A percentile compares a stretch with the other conserved stretches of the same genome.
These are phyloP conservation scores for Torulaspora quercuum DNA, from an alignment of 805 yeast genomes.

Conservation along the genomic window DNA sequence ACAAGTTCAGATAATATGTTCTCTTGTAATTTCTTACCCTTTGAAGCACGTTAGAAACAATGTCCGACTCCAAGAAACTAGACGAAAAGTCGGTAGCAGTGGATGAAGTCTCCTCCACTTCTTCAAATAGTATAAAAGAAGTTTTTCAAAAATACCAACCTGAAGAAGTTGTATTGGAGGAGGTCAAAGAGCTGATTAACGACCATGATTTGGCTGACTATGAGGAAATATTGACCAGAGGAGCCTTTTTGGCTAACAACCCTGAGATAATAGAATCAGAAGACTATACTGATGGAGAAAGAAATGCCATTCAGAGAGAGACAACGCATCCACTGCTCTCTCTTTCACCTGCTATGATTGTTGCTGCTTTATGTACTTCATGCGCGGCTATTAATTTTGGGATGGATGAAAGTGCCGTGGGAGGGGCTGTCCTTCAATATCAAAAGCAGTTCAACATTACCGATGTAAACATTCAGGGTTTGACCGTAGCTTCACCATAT, in stretches of 20 bases:
- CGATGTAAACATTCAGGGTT: slow-evolving; percentile 48
- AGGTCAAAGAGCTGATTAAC: slow-evolving; percentile 15
- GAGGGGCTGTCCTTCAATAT: slow-evolving; percentile 61
- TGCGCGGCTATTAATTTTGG: slow-evolving; percentile 63
- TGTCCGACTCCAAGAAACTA: slow-evolving; percentile 6
- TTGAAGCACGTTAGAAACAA: too few species aligned
- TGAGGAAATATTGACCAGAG: slow-evolving; percentile 44
- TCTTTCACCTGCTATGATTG: slow-evolving; percentile 48
- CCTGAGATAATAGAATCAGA: slow-evolving; percentile 43
- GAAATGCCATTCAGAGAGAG: slow-evolving; percentile 42
- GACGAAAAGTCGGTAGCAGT: slow-evolving; percentile 5
- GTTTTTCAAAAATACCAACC: slow-evolving; percentile 20
- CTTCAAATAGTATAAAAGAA: slow-evolving; percentile 6
- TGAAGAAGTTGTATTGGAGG: slow-evolving; percentile 16
- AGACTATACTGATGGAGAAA: slow-evolving; percentile 36
- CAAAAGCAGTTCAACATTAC: slow-evolving; percentile 45
- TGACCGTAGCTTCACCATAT: slow-evolving; percentile 64
- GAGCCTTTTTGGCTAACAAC: slow-evolving; percentile 56
- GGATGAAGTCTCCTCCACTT: slow-evolving; percentile 8
- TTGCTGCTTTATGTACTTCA: slow-evolving; percentile 56
- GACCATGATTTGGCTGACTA: slow-evolving; percentile 20
- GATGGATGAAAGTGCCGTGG: slow-evolving; percentile 68
- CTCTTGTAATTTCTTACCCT: too few species aligned
- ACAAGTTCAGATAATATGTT: too few species aligned
- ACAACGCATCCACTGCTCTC: slow-evolving; percentile 47